Evolutionary conservation across 768 basidiomycete genomes (phyloP), one percentile per base, ranked within the genome.

Genomic region (Macrolepiota fuliginosa): DNA sequence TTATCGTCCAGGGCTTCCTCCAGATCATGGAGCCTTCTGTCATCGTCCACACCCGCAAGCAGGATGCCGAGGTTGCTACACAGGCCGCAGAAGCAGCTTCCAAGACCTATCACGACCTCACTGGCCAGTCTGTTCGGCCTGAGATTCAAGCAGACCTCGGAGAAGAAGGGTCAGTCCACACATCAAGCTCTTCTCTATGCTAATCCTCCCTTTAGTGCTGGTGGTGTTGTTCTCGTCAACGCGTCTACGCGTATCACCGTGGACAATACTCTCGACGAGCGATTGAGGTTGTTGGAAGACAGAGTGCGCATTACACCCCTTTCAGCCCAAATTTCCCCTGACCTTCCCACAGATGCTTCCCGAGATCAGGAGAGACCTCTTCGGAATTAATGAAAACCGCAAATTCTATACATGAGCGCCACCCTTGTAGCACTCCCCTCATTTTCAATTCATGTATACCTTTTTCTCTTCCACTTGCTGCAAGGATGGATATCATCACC

Each of bases 211-310:
- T 50, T 53, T 52, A 93, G 92, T 64, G 85, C 95, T 60, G 97
- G 97, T 13, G 96, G 96, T 13, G 77, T 97, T 51, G 87, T 88
- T 68, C 83, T 98, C 17, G 70, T 83, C 13, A 91, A 84, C 56
- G 89, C 89, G 22, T 81, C 81, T 10, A 81, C 83, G 36, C 85
- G 93, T 55, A 98, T 98, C 72, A 90, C 86, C 22, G 82, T 99
- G 24, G 92, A 98, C 75, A 98, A 99, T 71, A 95, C 96, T 1
- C 79, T 99, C 54, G 96, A 96, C 67, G 95, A 98, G 73, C 83
- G 96, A 51, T 75, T 99, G 69, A 82, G 88, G 65, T 73, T 98
- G 65, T 77, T 99, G 42, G 95, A 98, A 76, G 93, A 97, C 70
- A 83, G 90, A 76, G 94, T 93, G 64, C 64, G 87, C 75, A 45